Percentiles rank a stretch among this genome's conserved stretches.
These are phyloP conservation scores for Tephrocybe sp. DNA, from an alignment of 768 basidiomycete species.

Conservation along the genomic window DNA sequence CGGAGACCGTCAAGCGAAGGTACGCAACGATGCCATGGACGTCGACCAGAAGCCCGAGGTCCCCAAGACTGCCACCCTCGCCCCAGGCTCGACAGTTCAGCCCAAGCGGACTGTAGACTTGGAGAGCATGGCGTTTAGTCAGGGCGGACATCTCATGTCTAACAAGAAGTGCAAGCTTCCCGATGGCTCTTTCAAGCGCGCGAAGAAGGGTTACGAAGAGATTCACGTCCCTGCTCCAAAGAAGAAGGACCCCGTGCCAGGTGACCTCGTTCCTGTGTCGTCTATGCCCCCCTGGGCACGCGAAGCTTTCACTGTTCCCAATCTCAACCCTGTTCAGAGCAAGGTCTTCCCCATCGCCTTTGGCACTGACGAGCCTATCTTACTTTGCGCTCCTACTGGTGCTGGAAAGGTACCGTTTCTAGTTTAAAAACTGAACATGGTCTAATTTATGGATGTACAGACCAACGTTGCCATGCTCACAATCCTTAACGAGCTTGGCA, in stretches of 20 bases:
- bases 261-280: conserved; percentile 71
- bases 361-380: conserved; percentile 89
- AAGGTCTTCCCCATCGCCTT: conserved; percentile 92
- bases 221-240: conserved; percentile 96
- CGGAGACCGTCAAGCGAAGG: conserved; percentile 73
- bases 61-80: conserved; percentile 83
- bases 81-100: conserved; percentile 83
- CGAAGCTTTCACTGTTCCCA: conserved; percentile 79
- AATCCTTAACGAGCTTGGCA: conserved; percentile 86
- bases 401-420: conserved; percentile 90
- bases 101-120: conserved; percentile 87
- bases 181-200: conserved; percentile 95
- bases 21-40: conserved; percentile 68
- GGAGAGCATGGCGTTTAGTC: conserved; percentile 93
- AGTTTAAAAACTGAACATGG: neutral
- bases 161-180: conserved; percentile 99
- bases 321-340: conserved; percentile 90
- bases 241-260: conserved; percentile 59
- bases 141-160: conserved; percentile 96
- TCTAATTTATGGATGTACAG: conserved; percentile 42
- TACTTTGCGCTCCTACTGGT: conserved; percentile 97
- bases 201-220: conserved; percentile 96
- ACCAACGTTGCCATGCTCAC: conserved; percentile 98
- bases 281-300: conserved; percentile 85
- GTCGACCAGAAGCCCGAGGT: conserved; percentile 67